Evolutionary conservation across 2,329 filamentous ascomycete species (phyloP).

Genomic region (Didymella sp.): DNA sequence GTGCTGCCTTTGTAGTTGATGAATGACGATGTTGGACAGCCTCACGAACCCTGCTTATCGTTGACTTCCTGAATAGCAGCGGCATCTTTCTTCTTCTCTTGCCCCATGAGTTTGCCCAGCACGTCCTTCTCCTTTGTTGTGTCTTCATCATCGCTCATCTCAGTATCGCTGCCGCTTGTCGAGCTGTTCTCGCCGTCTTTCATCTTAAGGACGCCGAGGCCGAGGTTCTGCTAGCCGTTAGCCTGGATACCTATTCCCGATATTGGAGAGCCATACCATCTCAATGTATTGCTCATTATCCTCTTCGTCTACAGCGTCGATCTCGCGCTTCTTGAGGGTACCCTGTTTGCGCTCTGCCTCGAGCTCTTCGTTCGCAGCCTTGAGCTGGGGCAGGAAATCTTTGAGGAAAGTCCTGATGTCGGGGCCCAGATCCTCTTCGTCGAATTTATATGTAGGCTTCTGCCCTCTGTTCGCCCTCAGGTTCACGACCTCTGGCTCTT

Average conservation of each 20-base stretch:
- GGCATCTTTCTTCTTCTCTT: constrained; percentile 28
- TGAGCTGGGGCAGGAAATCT: constrained; percentile 52
- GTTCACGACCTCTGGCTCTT: constrained; percentile 33
- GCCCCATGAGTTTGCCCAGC: constrained; percentile 49
- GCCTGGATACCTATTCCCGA: not conserved
- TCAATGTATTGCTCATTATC: constrained; percentile 49
- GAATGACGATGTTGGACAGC: not conserved
- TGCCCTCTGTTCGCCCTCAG: constrained; percentile 39
- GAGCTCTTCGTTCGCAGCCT: constrained; percentile 53
- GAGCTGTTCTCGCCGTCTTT: constrained; percentile 36
- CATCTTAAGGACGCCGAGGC: constrained; percentile 56
- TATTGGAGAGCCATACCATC: constrained; percentile 40
- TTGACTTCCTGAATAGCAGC: constrained; percentile 43
- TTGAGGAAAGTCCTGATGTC: constrained; percentile 49
- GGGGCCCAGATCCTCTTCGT: constrained; percentile 32
- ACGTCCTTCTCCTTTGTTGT: constrained; percentile 38
- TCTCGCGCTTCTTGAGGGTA: constrained; percentile 45
- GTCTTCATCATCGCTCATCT: constrained; percentile 22
- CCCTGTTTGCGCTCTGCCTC: constrained; percentile 51
- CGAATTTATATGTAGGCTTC: constrained; percentile 44
- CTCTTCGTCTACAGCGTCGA: constrained; percentile 46
- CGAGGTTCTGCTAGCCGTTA: constrained; percentile 45
- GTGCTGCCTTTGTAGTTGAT: not conserved
- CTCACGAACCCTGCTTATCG: constrained; percentile 28
- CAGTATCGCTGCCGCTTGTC: constrained; percentile 32